These are phyloP conservation scores for Termitomyces sp. DNA, from an alignment of 768 basidiomycete species.

Conservation along the genomic window DNA sequence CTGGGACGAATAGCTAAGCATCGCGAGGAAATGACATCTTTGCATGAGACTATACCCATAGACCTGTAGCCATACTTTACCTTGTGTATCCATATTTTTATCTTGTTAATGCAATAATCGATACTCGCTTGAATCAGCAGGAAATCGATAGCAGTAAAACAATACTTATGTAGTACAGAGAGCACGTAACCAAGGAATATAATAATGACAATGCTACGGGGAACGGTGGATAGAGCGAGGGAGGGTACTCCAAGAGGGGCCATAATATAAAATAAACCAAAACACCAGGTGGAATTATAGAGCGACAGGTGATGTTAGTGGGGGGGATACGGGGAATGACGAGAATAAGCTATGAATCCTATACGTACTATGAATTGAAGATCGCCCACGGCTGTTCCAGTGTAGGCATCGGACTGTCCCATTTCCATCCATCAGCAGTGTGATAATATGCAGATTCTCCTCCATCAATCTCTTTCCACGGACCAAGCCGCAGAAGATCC, in stretches of 20 bases:
- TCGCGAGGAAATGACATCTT: background rate
- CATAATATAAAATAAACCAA: conserved; percentile 34
- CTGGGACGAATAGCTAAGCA: background rate
- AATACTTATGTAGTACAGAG: conserved; percentile 59
- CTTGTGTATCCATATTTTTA: conserved; percentile 1
- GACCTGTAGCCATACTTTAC: background rate
- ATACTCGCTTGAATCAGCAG: conserved; percentile 24
- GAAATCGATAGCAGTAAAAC: conserved; percentile 62
- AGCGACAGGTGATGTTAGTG: conserved; percentile 18
- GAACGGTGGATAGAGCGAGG: conserved; percentile 22
- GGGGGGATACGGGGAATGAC: conserved; percentile 18
- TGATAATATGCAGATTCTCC: conserved; percentile 73
- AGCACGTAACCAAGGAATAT: conserved; percentile 43
- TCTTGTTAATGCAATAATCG: background rate
- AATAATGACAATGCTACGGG: conserved; percentile 36
- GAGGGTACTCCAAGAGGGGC: conserved; percentile 40
- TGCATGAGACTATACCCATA: background rate
- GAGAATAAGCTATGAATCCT: conserved; percentile 37
- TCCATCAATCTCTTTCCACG: conserved; percentile 72
- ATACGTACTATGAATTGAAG: conserved; percentile 48
- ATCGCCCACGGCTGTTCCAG: conserved; percentile 76
- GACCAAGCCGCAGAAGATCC: conserved; percentile 56
- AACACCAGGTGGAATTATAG: conserved; percentile 22
- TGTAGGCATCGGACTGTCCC: conserved; percentile 65
- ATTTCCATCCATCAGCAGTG: conserved; percentile 60